These are phyloP conservation scores for Escallonia herrerae DNA, from an alignment of 129 eudicot genomes.

Conservation along the genomic window DNA sequence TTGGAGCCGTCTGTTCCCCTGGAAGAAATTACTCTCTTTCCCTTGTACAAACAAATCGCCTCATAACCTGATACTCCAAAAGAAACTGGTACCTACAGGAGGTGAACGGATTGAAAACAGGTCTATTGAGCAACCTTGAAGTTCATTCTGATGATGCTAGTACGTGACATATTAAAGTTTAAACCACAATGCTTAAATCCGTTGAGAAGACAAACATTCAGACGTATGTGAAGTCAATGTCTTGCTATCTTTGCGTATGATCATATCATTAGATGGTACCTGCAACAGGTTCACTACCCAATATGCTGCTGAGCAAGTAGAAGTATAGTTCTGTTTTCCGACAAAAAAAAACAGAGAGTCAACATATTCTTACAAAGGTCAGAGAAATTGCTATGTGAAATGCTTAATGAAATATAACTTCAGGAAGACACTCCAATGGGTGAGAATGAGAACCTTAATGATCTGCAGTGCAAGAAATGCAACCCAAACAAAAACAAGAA, in stretches of 20 bases:
- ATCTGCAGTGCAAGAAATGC: slow-evolving; percentile 76
- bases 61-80: slow-evolving; percentile 74
- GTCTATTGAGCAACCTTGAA: too few species aligned
- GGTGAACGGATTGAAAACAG: too few species aligned
- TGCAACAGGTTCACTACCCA: slow-evolving; percentile 85
- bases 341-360: slow-evolving; percentile 12
- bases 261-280: slow-evolving; percentile 24
- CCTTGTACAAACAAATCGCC: slow-evolving; percentile 66
- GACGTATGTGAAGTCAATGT: too few species aligned
- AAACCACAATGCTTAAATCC: too few species aligned
- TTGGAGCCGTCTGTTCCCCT: slow-evolving; percentile 49
- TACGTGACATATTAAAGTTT: too few species aligned
- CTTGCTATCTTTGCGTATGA: background rate
- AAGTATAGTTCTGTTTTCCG: slow-evolving; percentile 60
- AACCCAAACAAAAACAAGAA: slow-evolving; percentile 75
- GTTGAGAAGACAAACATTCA: too few species aligned
- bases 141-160: too few species aligned
- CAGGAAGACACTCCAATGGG: background rate
- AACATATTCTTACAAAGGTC: background rate
- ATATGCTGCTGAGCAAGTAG: slow-evolving; percentile 62
- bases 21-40: slow-evolving; percentile 66
- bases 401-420: background rate
- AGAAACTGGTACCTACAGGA: slow-evolving; percentile 63
- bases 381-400: too few species aligned
- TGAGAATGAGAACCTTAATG: slow-evolving; percentile 39